Base-by-base conservation (phyloP, 139 green algal genomes). In the Chlorella sp. region DNA sequence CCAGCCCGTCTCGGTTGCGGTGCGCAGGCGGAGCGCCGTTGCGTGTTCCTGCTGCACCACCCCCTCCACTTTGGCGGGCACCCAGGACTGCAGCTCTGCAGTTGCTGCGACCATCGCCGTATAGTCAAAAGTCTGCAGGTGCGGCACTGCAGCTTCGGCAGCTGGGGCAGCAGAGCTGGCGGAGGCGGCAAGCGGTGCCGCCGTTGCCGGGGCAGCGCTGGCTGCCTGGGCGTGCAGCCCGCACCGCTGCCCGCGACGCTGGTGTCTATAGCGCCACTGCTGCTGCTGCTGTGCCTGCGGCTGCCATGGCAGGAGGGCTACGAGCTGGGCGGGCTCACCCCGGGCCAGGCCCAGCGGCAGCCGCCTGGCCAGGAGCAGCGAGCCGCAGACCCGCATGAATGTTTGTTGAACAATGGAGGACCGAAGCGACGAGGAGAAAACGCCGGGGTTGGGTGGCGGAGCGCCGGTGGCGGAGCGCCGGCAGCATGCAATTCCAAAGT, bases 1-100 rank as follows among this genome's bases (percentile, higher is more conserved):
- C 94, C 94, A 97, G 68, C 79, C 79, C 16, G 77, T 46, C 40
- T 78, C 76, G 68, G 75, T 54, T 28, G 54, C 36, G 3, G 73
- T 73, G 36, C 58, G n/a, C 44, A 79, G 46, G 32, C 77, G 58
- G 40, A 83, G 77, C 30, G 77, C 77, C 5, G 77, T 69, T 1
- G 60, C 58, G 3, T 20, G 32, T 28, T 83, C 77, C 58, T 83
- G 58, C 77, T 83, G 77, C 77, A 74, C 40, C 60, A 83, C 77
- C 0, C 40, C 77, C 77, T 83, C 77, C 51, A 95, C 90, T 69
- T 94, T 95, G 54, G 91, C 86, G 5, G 93, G 93, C 62, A 95
- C 82, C 92, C 92, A 96, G 6, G 22, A 28, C 38, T 89, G 82
- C 68, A 94, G 64, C 76, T 96, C 92, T 1, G 62, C 46, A 19